Percentiles rank a stretch among this genome's conserved stretches.
These are phyloP conservation scores for Pichia sp. DNA, from an alignment of 1,139 yeast species.

Conservation along the genomic window DNA sequence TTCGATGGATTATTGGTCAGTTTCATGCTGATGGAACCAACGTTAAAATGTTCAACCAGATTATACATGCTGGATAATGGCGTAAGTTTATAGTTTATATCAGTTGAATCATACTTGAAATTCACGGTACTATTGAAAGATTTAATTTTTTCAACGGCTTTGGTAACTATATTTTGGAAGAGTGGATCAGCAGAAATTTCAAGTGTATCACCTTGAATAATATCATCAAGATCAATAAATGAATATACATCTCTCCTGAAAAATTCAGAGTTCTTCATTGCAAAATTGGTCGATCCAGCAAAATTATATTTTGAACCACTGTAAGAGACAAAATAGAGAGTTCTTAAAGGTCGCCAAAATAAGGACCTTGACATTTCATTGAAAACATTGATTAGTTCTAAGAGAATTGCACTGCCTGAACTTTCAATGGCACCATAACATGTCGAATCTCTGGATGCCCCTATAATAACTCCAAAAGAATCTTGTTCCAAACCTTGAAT, in stretches of 20 bases:
- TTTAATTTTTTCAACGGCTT: constrained; percentile 33
- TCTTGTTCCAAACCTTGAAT: constrained; percentile 76
- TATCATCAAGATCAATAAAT: constrained; percentile 71
- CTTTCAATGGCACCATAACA: constrained; percentile 73
- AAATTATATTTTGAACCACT: constrained; percentile 77
- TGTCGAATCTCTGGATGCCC: constrained; percentile 75
- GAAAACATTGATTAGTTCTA: constrained; percentile 66
- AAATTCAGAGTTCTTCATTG: constrained; percentile 48
- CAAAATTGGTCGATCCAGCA: constrained; percentile 82
- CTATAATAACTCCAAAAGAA: constrained; percentile 68
- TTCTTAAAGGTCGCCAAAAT: constrained; percentile 79
- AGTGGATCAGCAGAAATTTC: constrained; percentile 62
- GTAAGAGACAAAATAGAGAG: constrained; percentile 78
- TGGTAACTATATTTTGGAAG: constrained; percentile 39
- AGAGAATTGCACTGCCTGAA: constrained; percentile 67
- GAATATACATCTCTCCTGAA: constrained; percentile 58
- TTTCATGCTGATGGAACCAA: constrained; percentile 60
- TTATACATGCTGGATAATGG: constrained; percentile 61
- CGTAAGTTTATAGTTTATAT: constrained; percentile 25
- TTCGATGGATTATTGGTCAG: constrained; percentile 30
- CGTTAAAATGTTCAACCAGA: constrained; percentile 53
- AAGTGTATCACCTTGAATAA: constrained; percentile 56
- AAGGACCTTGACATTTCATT: constrained; percentile 57
- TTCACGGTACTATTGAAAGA: constrained; percentile 33
- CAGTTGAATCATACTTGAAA: constrained; percentile 12